Evolutionary conservation across 148 eudicot species (phyloP), one percentile per base, ranked within the genome.

Genomic region (Rhododendron ovatum): DNA sequence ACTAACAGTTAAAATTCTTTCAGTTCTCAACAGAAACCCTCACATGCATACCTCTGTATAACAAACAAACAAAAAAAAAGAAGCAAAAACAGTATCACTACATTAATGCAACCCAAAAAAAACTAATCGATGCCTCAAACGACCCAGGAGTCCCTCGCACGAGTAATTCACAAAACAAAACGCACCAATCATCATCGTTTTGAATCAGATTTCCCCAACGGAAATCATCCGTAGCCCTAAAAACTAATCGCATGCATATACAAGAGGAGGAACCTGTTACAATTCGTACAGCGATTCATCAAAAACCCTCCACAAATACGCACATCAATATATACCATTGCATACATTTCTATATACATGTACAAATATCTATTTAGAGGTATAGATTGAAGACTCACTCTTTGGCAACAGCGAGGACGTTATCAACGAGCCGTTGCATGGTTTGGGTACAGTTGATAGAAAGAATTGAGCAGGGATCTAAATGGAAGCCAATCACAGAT

Each of bases 401-500:
- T 88, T 93, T 93, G 89, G 94, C 90, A 55, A 91, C 89, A 74
- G 95, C 95, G 76, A 93, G 90, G 90, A 88, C 91, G 89, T 87
- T 91, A 90, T 93, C 95, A 88, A 93, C 95, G 63, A 88, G 78
- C 83, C 95, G 91, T 86, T 93, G 95, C 93, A 93, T 92, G 84
- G 81, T 9, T 26, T 80, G 18, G 41, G 28, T 81, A 7, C 67
- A 28, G 83, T 13, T 53, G 57, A 20, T 18, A 22, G 13, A 17
- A 12, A 18, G 20, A 59, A 7, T 5, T 10, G 11, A 57, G 28
- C 84, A 37, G 76, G 15, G 84, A 82, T 82, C 73, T 73, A 82
- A 55, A 55, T 33, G 83, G 83, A 57, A 81, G 48, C 28, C 22
- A 55, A 53, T 2, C 7, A 80, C 15, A 18, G 65, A 51, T 2